Base-by-base conservation (phyloP, 208 protist genomes). In the Trypanosoma theileri region DNA sequence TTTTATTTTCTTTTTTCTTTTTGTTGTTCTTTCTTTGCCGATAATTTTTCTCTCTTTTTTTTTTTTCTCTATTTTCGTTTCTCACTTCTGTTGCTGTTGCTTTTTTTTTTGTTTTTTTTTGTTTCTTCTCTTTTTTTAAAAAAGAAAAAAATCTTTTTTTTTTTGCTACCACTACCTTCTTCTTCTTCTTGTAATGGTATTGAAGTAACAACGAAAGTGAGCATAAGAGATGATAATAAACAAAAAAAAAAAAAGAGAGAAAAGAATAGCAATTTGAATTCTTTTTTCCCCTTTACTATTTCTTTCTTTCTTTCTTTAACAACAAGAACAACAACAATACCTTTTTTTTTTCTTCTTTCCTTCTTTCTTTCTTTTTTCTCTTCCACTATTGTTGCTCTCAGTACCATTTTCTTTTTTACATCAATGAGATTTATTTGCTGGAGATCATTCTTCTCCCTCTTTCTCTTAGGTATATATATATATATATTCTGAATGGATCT, bases 371-470 rank as follows among this genome's bases (percentile, higher is more conserved):
- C 24, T 41, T 48, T 45, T 54, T 66, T 66, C 24, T 55, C 16
- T 48, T 16, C 14, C 24, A 57, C 21, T 46, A 42, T 59, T 59
- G 3, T 22, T 58, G 11, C 7, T 31, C 24, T 40, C 19, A 7
- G 50, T 61, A 24, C 41, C 68, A 44, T 74, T 54, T 69, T 57
- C 45, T 65, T 52, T 55, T 69, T 17, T 69, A 14, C 58, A 31
- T 53, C 57, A 19, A 55, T 66, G 17, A 54, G 65, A 46, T 28
- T 54, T 71, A 48, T 28, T 54, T n/a, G n/a, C 35, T 45, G 28
- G 6, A 35, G 4, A 35, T 6, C 28, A 35, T 35, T 35, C 1
- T 35, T 6, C 28, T 6, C 28, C 1, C 6, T 35, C 1, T 35
- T 6, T 6, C 28, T 35, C 28, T 35, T 35, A 6, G 28, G 28